Evolutionary conservation across 768 basidiomycete genomes (phyloP), one percentile per base, ranked within the genome.

Genomic region (Steccherinum ochraceum): DNA sequence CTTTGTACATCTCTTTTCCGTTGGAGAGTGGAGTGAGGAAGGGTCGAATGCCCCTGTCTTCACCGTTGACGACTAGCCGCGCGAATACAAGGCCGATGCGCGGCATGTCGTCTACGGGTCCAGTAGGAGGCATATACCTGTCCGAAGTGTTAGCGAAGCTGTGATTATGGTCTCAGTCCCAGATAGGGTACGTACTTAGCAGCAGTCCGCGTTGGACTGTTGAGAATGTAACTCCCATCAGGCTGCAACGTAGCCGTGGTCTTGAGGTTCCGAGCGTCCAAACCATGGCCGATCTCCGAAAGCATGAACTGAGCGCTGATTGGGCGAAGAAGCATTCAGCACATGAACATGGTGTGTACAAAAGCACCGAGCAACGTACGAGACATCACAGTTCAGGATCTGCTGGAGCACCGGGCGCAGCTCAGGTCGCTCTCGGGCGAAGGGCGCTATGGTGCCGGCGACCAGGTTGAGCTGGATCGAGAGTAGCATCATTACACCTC

Each of bases 61-160:
- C 61, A 3, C 64, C 67, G 10, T 62, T 48, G 5, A 72, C 66
- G 5, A 72, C 53, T 3, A 72, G 58, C 18, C 63, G 60, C 0
- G 75, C 76, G 45, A 70, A 68, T 5, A 77, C 72, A 35, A 76
- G 49, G 12, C 66, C 71, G 10, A 76, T 48, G n/a, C 68, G 61
- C 2, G 74, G 68, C 2, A 61, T 67, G n/a, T n/a, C n/a, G 3
- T 53, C 58, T 13, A 53, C 50, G 2, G 73, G 74, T 5, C 57
- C 58, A 16, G 74, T 74, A 0, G 75, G 74, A 3, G 72, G 73
- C 74, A 75, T 74, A 48, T 59, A 74, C 54, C 75, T 75, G 12
- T 4, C 49, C 23, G 39, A n/a, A n/a, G n/a, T n/a, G n/a, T n/a
- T n/a, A n/a, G n/a, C n/a, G n/a, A n/a, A n/a, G n/a, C n/a, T n/a